Percentiles rank a stretch among this genome's conserved stretches.
Conservation (phyloP, 371 early-diverging fungal species). For the Quaeritorhiza haematococci region DNA sequence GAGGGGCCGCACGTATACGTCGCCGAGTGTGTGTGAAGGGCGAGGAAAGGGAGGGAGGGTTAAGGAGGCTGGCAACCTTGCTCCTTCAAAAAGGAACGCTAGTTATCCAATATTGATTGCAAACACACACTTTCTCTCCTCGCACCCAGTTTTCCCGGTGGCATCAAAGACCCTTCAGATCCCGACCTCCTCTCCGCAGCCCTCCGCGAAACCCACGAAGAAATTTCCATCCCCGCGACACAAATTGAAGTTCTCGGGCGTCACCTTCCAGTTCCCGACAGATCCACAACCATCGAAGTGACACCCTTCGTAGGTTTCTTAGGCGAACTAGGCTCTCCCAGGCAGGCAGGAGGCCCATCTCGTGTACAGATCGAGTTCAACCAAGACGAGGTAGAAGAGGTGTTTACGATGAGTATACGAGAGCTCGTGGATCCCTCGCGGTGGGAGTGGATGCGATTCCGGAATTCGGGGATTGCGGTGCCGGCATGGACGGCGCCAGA, state of each 20-base stretch:
- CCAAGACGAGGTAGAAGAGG: conserved; percentile 64
- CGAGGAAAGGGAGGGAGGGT: too few relatives aligned
- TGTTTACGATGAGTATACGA: conserved; percentile 64
- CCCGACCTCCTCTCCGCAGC: conserved; percentile 58
- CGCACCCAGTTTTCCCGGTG: conserved; percentile 23
- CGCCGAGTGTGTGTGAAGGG: too few relatives aligned
- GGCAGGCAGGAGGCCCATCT: conserved; percentile 19
- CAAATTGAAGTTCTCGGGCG: conserved; percentile 62
- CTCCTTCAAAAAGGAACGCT: not conserved
- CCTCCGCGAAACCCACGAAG: conserved; percentile 79
- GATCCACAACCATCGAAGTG: conserved; percentile 34
- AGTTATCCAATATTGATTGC: conserved; percentile 29
- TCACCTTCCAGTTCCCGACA: conserved; percentile 62
- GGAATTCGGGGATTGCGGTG: conserved; percentile 53
- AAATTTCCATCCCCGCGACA: conserved; percentile 56
- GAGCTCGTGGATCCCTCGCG: conserved; percentile 54
- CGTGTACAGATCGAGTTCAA: conserved; percentile 47
- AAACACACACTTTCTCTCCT: not conserved
- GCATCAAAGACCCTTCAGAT: conserved; percentile 38
- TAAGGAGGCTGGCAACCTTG: not conserved
- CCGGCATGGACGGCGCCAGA: conserved; percentile 60
- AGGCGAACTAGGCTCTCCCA: conserved; percentile 16
- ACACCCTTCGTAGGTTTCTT: conserved; percentile 11
- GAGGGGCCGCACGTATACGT: too few relatives aligned
- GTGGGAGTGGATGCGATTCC: conserved; percentile 45